Conservation (phyloP, 73 alveolate genomes). For the Paramecium tetraurelia region DNA sequence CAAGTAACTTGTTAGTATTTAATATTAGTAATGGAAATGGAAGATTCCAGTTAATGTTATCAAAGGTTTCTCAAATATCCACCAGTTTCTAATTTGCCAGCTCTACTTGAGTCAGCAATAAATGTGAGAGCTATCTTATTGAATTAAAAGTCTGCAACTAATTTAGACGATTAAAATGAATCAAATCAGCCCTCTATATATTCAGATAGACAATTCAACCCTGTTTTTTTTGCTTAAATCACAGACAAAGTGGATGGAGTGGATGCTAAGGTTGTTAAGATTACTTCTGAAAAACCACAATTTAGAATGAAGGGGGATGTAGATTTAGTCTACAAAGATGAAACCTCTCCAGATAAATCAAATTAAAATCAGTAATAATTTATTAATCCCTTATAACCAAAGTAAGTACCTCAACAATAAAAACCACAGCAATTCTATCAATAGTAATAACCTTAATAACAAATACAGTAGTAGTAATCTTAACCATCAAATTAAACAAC, state of each 20-base stretch:
- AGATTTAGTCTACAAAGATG: conserved; percentile 32
- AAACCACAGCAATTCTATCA: not conserved
- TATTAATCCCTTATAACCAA: not conserved
- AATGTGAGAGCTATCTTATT: not conserved
- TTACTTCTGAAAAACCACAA: conserved; percentile 15
- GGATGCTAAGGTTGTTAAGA: not conserved
- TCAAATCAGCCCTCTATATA: not conserved
- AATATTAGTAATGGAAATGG: conserved; percentile 54
- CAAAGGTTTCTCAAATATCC: conserved; percentile 59
- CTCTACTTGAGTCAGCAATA: conserved; percentile 15
- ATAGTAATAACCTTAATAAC: not conserved
- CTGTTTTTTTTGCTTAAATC: conserved; percentile 33
- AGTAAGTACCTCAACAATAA: not conserved
- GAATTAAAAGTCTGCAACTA: not conserved
- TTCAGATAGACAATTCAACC: conserved; percentile 15
- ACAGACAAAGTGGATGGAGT: not conserved
- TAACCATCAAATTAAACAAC: not conserved
- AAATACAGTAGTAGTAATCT: not conserved
- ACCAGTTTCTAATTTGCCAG: conserved; percentile 30
- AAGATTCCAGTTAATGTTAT: conserved; percentile 43
- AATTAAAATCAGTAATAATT: not conserved
- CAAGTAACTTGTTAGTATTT: not conserved
- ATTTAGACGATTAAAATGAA: not conserved
- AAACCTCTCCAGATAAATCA: not conserved
- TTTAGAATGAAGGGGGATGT: conserved; percentile 40